Evolutionary conservation across 1,284 basidiomycete genomes (phyloP).

Genomic region (Sphagnurus paluster): DNA sequence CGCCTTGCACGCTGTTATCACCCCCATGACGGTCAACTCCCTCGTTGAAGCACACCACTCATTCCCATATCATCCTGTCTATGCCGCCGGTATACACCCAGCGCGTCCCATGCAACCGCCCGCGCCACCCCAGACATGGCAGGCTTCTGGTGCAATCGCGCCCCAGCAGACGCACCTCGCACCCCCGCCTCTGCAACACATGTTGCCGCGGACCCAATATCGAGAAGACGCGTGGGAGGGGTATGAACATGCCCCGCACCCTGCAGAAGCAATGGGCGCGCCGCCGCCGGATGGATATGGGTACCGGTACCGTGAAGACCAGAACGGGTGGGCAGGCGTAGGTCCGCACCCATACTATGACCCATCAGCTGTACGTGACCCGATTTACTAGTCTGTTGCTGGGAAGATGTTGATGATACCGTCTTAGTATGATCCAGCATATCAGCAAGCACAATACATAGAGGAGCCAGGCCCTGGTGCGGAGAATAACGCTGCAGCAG

Average conservation of each 20-base stretch:
- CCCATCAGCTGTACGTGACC: constrained; percentile 31
- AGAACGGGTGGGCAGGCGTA: constrained; percentile 47
- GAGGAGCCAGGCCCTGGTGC: constrained; percentile 31
- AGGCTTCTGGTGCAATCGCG: constrained; percentile 55
- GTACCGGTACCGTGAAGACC: constrained; percentile 62
- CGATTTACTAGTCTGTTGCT: not conserved
- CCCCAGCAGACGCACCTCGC: constrained; percentile 65
- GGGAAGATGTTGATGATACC: not conserved
- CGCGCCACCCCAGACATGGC: constrained; percentile 60
- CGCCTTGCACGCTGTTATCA: constrained; percentile 28
- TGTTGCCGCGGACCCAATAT: constrained; percentile 51
- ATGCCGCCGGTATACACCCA: constrained; percentile 41
- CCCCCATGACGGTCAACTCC: constrained; percentile 32
- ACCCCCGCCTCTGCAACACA: constrained; percentile 41
- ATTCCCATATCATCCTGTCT: constrained; percentile 47
- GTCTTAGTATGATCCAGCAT: constrained; percentile 35
- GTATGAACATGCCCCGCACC: constrained; percentile 43
- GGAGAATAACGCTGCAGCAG: constrained; percentile 34
- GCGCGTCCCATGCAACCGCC: constrained; percentile 46
- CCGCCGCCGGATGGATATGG: constrained; percentile 45
- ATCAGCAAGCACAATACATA: constrained; percentile 42
- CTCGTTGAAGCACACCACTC: constrained; percentile 35
- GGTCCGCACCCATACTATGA: constrained; percentile 58
- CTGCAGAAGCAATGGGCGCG: constrained; percentile 44
- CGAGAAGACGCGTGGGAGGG: constrained; percentile 44